phyloP scores from a whole-genome alignment of 345 rosid genomes.

The Punica granatum region DNA sequence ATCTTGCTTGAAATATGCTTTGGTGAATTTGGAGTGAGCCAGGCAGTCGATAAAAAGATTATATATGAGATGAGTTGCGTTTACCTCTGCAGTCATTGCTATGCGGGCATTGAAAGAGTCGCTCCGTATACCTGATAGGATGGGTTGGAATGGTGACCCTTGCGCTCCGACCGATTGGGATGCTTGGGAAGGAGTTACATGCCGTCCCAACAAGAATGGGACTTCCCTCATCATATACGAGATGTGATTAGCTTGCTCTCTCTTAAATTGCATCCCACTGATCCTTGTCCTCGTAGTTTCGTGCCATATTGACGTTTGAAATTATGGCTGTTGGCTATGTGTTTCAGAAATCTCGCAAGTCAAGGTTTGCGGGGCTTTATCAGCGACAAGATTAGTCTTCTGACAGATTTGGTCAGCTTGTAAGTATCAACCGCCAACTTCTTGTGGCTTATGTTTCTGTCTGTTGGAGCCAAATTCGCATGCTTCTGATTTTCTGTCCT shows the following conservation, averaged over 20 bases:
- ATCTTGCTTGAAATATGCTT: background rate
- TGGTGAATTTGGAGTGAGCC: too few species aligned
- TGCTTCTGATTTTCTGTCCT: background rate
- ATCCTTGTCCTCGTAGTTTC: background rate
- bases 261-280: background rate
- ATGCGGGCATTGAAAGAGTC: slow-evolving; percentile 94
- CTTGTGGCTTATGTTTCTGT: slow-evolving; percentile 2
- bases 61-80: background rate
- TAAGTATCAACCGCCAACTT: slow-evolving; percentile 43
- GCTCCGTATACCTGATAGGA: slow-evolving; percentile 71
- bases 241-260: slow-evolving; percentile 45
- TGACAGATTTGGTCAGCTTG: slow-evolving; percentile 77
- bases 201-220: slow-evolving; percentile 52
- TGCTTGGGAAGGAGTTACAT: slow-evolving; percentile 98
- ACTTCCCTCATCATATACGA: slow-evolving; percentile 72
- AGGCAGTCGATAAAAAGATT: background rate
- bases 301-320: background rate
- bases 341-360: slow-evolving; percentile 80
- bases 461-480: background rate
- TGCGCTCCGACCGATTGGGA: slow-evolving; percentile 98
- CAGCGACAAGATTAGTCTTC: slow-evolving; percentile 72
- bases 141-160: slow-evolving; percentile 99
- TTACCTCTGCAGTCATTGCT: slow-evolving; percentile 42
- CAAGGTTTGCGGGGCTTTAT: slow-evolving; percentile 88
- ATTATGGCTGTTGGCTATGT: background rate